Conservation (phyloP, 148 eudicot genomes). For the Simmondsia chinensis region DNA sequence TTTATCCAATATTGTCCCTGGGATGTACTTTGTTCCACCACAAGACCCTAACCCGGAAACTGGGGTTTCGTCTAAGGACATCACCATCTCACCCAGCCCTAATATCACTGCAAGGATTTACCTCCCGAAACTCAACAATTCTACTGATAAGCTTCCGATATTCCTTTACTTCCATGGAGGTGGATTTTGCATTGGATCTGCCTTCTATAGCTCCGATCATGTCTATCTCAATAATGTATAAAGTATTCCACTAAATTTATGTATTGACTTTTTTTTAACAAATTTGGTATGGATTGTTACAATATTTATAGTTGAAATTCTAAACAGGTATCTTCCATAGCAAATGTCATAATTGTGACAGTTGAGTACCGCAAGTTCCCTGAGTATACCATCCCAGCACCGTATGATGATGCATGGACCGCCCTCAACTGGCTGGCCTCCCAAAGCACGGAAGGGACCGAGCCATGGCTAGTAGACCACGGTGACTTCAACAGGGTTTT, state of each 20-base stretch:
- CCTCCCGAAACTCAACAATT: constrained; percentile 2
- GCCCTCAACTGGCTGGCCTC: constrained; percentile 19
- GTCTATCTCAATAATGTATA: constrained; percentile 5
- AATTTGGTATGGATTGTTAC: too few relatives aligned
- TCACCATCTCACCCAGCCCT: neutral
- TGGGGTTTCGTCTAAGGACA: constrained; percentile 1
- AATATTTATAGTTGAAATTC: too few relatives aligned
- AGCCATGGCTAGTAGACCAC: constrained; percentile 16
- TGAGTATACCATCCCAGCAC: constrained; percentile 12
- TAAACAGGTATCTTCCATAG: constrained; percentile 1
- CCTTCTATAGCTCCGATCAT: constrained; percentile 6
- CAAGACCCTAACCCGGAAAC: too few relatives aligned
- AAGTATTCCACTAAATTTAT: too few relatives aligned
- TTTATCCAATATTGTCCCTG: too few relatives aligned
- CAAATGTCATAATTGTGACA: constrained; percentile 8
- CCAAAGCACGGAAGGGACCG: neutral
- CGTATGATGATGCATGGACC: constrained; percentile 19
- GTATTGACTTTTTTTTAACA: too few relatives aligned
- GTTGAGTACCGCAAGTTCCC: constrained; percentile 18
- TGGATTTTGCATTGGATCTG: constrained; percentile 12
- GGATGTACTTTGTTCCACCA: too few relatives aligned
- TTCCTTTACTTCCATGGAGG: constrained; percentile 28
- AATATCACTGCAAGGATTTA: constrained; percentile 4
- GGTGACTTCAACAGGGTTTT: constrained; percentile 15
- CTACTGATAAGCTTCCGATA: constrained; percentile 14